Percentiles rank a stretch among this genome's conserved stretches.
Conservation (phyloP, 257 asterid genomes). For the Knoxia roxburghii region DNA sequence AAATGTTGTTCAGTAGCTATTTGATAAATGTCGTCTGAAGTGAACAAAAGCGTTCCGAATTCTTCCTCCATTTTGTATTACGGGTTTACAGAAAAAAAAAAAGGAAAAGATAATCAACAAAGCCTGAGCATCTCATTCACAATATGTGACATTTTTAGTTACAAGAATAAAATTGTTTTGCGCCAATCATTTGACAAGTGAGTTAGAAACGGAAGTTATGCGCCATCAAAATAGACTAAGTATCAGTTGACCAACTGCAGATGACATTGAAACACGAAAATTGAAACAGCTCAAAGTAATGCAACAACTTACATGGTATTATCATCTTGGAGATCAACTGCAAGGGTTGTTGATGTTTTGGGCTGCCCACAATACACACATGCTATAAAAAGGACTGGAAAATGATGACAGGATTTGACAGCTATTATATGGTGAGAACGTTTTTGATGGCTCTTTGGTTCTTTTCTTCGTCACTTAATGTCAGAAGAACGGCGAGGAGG, state of each 20-base stretch:
- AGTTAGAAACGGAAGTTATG: too few relatives aligned
- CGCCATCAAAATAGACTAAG: too few relatives aligned
- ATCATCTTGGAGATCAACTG: constrained; percentile 6
- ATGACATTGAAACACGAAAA: neutral
- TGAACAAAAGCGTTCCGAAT: neutral
- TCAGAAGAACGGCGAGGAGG: too few relatives aligned
- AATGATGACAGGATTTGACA: too few relatives aligned
- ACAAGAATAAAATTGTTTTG: neutral
- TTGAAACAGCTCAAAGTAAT: neutral
- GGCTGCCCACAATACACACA: too few relatives aligned
- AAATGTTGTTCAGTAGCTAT: neutral
- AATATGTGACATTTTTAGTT: neutral
- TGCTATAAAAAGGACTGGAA: too few relatives aligned
- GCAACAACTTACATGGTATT: neutral
- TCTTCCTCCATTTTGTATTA: neutral
- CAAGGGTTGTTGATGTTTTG: neutral
- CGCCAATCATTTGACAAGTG: neutral
- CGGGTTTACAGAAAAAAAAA: neutral
- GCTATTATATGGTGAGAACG: too few relatives aligned
- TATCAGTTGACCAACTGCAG: too few relatives aligned
- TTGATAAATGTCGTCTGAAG: neutral
- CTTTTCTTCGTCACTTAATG: too few relatives aligned
- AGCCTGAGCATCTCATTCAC: neutral
- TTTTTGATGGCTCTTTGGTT: too few relatives aligned
- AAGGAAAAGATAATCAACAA: neutral